Conservation (phyloP, 129 eudicot species). For the Flaveria trinervia region DNA sequence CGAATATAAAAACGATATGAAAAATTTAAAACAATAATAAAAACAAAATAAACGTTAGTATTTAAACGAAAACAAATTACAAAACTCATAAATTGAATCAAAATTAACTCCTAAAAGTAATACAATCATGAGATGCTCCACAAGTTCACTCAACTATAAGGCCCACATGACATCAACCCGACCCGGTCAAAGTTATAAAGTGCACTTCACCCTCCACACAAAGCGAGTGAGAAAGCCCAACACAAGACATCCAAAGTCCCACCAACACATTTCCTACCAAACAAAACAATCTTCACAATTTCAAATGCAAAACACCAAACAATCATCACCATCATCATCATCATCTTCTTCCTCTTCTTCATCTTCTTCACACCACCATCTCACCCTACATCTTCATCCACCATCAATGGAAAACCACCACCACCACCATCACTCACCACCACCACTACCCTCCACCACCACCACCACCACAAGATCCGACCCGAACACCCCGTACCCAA, state of each 20-base stretch:
- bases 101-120: too few species aligned
- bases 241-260: constrained; percentile 35
- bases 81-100: too few species aligned
- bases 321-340: constrained; percentile 25
- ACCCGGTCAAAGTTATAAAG: not conserved
- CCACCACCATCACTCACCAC: constrained; percentile 23
- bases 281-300: constrained; percentile 49
- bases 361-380: not conserved
- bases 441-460: constrained; percentile 25
- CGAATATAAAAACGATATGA: too few species aligned
- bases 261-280: constrained; percentile 58
- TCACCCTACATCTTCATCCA: constrained; percentile 19
- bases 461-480: constrained; percentile 57
- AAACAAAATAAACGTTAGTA: too few species aligned
- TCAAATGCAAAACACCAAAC: constrained; percentile 47
- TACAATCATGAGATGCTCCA: too few species aligned
- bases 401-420: constrained; percentile 55
- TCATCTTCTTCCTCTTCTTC: constrained; percentile 19
- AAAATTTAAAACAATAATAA: too few species aligned
- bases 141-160: too few species aligned
- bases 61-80: too few species aligned
- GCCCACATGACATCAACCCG: not conserved
- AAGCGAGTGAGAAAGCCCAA: constrained; percentile 12
- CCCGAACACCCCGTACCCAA: constrained; percentile 84
- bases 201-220: constrained; percentile 23